A percentile compares a stretch with the other conserved stretches of the same genome.
Evolutionary conservation across 2,329 filamentous ascomycete genomes (phyloP).

Genomic region (Rhytidhysteron rufulum): DNA sequence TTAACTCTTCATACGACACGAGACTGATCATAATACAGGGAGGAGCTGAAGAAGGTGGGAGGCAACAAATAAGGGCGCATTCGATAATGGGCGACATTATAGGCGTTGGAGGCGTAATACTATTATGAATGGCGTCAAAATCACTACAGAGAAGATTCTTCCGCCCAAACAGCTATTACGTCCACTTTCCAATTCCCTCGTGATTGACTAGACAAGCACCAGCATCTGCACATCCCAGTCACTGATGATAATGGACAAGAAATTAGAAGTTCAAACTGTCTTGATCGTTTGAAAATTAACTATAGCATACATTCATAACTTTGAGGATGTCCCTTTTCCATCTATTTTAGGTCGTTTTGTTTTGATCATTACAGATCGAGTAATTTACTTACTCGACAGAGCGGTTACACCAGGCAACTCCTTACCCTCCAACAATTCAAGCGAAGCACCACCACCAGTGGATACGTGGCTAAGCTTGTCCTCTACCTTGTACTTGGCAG

Average conservation of each 20-base stretch:
- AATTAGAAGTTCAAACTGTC: background rate
- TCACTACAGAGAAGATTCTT: no score
- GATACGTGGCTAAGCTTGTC: conserved; percentile 97
- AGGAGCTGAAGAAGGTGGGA: conserved; percentile 94
- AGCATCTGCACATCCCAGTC: no score
- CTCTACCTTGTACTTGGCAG: conserved; percentile 94
- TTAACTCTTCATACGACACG: background rate
- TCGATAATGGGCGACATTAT: conserved; percentile 9
- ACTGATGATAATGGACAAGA: no score
- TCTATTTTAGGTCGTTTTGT: conserved; percentile 21
- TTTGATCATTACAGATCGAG: conserved; percentile 11
- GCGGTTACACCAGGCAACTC: conserved; percentile 89
- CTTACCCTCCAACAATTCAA: conserved; percentile 98
- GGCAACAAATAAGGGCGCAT: conserved; percentile 60
- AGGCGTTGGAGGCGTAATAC: conserved; percentile 5
- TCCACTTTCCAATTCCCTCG: no score
- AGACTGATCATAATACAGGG: conserved; percentile 47
- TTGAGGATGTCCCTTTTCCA: conserved; percentile 29
- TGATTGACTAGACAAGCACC: no score
- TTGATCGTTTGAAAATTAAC: background rate
- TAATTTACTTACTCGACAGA: conserved; percentile 68
- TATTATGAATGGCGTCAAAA: background rate
- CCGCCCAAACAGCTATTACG: no score
- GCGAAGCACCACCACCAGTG: conserved; percentile 89
- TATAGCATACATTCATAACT: conserved; percentile 23